phyloP scores from a whole-genome alignment of 2,329 filamentous ascomycete species.

The Hyphodiscus sp. region DNA sequence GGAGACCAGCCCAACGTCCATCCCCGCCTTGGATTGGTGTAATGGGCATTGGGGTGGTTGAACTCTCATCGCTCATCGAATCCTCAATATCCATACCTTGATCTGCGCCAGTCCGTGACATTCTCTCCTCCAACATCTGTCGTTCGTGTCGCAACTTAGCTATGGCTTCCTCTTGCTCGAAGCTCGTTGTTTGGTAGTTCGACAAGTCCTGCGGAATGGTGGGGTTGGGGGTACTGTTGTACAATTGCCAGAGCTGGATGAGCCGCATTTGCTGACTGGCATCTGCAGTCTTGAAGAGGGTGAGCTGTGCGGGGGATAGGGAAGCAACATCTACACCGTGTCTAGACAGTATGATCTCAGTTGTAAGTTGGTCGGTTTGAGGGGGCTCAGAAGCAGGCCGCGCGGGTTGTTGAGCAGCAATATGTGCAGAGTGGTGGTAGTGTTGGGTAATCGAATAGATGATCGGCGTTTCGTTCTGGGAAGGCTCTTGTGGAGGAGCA shows the following conservation, averaged over 20 bases:
- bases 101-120: conserved; percentile 32
- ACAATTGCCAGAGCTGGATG: conserved; percentile 13
- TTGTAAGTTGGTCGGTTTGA: conserved; percentile 41
- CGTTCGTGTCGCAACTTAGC: conserved; percentile 55
- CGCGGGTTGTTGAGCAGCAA: conserved; percentile 40
- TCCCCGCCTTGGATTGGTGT: conserved; percentile 45
- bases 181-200: conserved; percentile 49
- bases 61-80: conserved; percentile 30
- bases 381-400: conserved; percentile 46
- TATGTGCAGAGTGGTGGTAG: conserved; percentile 74
- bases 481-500: conserved; percentile 31
- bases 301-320: conserved; percentile 67
- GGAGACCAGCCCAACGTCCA: conserved; percentile 41
- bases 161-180: conserved; percentile 48
- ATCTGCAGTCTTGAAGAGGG: conserved; percentile 72
- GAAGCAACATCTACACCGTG: conserved; percentile 64
- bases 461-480: conserved; percentile 40
- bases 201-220: conserved; percentile 49
- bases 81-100: conserved; percentile 40
- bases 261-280: conserved; percentile 51
- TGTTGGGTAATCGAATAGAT: conserved; percentile 74
- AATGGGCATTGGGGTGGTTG: conserved; percentile 34
- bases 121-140: conserved; percentile 35
- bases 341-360: conserved; percentile 53
- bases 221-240: conserved; percentile 42